These are phyloP conservation scores for Apiotrichum akiyoshidainum DNA, from an alignment of 1,284 basidiomycete species.

Conservation along the genomic window DNA sequence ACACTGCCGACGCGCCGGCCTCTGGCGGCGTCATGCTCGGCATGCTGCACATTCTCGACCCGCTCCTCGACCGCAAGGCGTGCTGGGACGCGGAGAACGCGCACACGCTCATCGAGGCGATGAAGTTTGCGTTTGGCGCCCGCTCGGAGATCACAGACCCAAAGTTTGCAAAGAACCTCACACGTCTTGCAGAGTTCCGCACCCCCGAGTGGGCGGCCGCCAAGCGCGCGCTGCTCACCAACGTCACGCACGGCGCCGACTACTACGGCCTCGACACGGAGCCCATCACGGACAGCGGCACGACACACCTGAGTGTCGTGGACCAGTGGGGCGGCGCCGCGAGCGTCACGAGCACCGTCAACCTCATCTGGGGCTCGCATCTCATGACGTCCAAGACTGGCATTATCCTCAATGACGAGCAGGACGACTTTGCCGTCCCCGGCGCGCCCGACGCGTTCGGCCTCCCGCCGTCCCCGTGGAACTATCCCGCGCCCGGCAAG, in stretches of 20 bases:
- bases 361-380: slow-evolving; percentile 76
- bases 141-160: slow-evolving; percentile 75
- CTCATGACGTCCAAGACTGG: slow-evolving; percentile 82
- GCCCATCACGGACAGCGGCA: slow-evolving; percentile 75
- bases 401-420: slow-evolving; percentile 82
- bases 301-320: slow-evolving; percentile 78
- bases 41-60: slow-evolving; percentile 46
- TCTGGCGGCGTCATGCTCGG: slow-evolving; percentile 46
- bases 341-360: slow-evolving; percentile 78
- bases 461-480: slow-evolving; percentile 78
- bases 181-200: slow-evolving; percentile 63
- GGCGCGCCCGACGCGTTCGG: slow-evolving; percentile 78
- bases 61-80: slow-evolving; percentile 3
- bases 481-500: slow-evolving; percentile 81
- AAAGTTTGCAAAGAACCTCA: slow-evolving; percentile 55
- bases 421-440: slow-evolving; percentile 80
- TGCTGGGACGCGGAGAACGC: slow-evolving; percentile 24
- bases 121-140: slow-evolving; percentile 54
- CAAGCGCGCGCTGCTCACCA: slow-evolving; percentile 57
- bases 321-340: slow-evolving; percentile 83
- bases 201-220: slow-evolving; percentile 66
- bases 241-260: slow-evolving; percentile 69
- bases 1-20: slow-evolving; percentile 77
- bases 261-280: slow-evolving; percentile 85
- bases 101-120: slow-evolving; percentile 54